A percentile compares a stretch with the other conserved stretches of the same genome.
These are phyloP conservation scores for Corallochytrium limacisporum DNA, from an alignment of 78 protist species.

Conservation along the genomic window DNA sequence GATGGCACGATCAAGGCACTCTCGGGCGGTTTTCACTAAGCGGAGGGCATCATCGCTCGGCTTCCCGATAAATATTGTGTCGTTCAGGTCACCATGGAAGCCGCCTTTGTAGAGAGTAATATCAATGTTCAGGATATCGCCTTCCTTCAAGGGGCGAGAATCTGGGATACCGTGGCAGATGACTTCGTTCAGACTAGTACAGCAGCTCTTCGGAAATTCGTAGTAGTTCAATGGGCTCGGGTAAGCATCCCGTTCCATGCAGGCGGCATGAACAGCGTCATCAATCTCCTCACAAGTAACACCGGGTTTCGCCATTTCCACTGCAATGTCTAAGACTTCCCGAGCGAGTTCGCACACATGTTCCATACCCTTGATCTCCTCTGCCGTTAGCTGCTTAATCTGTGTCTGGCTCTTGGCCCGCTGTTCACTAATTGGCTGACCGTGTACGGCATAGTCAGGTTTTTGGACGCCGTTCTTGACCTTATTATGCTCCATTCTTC, in stretches of 20 bases:
- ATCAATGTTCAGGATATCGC: slow-evolving; percentile 86
- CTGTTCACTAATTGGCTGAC: not conserved
- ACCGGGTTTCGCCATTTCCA: slow-evolving; percentile 31
- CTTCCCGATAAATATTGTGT: slow-evolving; percentile 76
- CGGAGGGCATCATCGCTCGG: slow-evolving; percentile 24
- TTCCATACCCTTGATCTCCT: slow-evolving; percentile 14
- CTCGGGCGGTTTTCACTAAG: slow-evolving; percentile 20
- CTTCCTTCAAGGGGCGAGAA: slow-evolving; percentile 48
- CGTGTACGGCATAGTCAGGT: no score
- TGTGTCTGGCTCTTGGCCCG: not conserved
- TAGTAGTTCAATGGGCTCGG: slow-evolving; percentile 91
- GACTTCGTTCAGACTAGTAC: slow-evolving; percentile 50
- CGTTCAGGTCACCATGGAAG: slow-evolving; percentile 81
- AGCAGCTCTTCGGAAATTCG: slow-evolving; percentile 75
- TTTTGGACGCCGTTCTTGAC: no score
- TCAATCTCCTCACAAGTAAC: slow-evolving; percentile 83
- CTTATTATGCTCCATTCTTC: no score
- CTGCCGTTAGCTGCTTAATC: not conserved
- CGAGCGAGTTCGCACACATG: slow-evolving; percentile 41
- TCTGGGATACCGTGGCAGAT: slow-evolving; percentile 98
- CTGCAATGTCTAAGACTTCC: slow-evolving; percentile 78
- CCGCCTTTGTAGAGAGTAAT: slow-evolving; percentile 75
- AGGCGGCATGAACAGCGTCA: slow-evolving; percentile 59
- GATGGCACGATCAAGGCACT: slow-evolving; percentile 38
- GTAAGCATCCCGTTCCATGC: slow-evolving; percentile 63